Conservation (phyloP, 164 flowering plant genomes). For the Macadamia integrifolia region DNA sequence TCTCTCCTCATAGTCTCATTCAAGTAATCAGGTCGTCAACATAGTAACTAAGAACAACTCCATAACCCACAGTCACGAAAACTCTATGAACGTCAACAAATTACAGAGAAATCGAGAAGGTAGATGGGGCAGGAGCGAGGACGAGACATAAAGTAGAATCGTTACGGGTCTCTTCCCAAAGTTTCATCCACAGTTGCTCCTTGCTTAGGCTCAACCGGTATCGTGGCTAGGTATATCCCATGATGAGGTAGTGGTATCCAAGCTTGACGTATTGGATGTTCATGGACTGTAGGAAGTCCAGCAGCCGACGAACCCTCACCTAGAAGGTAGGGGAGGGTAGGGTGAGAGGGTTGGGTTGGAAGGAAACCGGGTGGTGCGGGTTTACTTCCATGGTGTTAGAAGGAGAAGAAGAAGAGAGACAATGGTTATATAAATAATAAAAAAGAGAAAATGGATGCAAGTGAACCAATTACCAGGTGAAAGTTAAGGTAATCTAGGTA, state of each 20-base stretch:
- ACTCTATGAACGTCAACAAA: too few relatives aligned
- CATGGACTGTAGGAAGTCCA: constrained; percentile 78
- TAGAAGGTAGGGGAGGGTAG: constrained; percentile 53
- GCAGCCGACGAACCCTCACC: constrained; percentile 72
- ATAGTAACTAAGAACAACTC: constrained; percentile 6
- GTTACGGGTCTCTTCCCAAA: constrained; percentile 34
- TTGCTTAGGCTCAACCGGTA: constrained; percentile 62
- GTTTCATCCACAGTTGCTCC: constrained; percentile 47
- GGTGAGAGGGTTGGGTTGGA: too few relatives aligned
- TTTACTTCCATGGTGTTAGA: too few relatives aligned
- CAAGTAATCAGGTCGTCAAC: constrained; percentile 62
- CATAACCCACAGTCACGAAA: too few relatives aligned
- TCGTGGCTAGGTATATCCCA: constrained; percentile 63
- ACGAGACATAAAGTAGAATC: constrained; percentile 75
- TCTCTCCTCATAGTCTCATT: constrained; percentile 46
- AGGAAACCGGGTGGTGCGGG: too few relatives aligned
- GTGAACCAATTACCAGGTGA: too few relatives aligned
- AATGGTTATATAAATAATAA: too few relatives aligned
- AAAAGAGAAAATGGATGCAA: too few relatives aligned
- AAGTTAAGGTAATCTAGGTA: too few relatives aligned
- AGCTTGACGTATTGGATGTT: constrained; percentile 86
- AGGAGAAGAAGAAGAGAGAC: too few relatives aligned
- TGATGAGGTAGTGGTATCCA: constrained; percentile 84
- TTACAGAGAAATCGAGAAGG: constrained; percentile 63
- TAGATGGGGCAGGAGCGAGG: constrained; percentile 54